These are phyloP conservation scores for Colletotrichum camelliae DNA, from an alignment of 2,329 filamentous ascomycete species.

Conservation along the genomic window DNA sequence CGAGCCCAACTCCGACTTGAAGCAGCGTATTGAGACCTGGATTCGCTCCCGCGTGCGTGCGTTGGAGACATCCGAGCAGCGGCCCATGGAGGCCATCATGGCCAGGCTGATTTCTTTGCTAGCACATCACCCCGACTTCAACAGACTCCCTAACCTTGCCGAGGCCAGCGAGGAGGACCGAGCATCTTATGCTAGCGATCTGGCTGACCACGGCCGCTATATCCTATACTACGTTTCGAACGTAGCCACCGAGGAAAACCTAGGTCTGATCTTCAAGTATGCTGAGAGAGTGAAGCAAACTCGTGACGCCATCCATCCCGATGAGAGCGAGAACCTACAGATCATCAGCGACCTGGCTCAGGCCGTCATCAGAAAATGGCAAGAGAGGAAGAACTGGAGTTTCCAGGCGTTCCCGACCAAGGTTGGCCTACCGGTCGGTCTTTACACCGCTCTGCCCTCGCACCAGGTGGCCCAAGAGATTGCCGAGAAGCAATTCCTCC, in stretches of 20 bases:
- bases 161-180: constrained; percentile 41
- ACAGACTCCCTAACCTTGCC: constrained; percentile 33
- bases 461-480: constrained; percentile 84
- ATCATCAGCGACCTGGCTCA: constrained; percentile 88
- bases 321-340: constrained; percentile 77
- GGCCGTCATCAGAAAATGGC: constrained; percentile 81
- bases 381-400: constrained; percentile 84
- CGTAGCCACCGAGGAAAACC: constrained; percentile 84
- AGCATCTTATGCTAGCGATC: constrained; percentile 51
- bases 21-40: constrained; percentile 83
- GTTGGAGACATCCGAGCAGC: constrained; percentile 65
- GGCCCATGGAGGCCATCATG: constrained; percentile 80
- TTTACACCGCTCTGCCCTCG: constrained; percentile 78
- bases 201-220: constrained; percentile 86
- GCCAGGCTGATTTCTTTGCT: constrained; percentile 85
- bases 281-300: constrained; percentile 93
- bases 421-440: constrained; percentile 77
- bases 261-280: constrained; percentile 88
- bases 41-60: constrained; percentile 79
- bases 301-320: constrained; percentile 74
- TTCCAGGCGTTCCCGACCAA: constrained; percentile 85
- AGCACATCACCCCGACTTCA: constrained; percentile 93
- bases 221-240: constrained; percentile 86
- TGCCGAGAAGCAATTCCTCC: constrained; percentile 83
- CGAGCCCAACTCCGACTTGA: constrained; percentile 79